Evolutionary conservation across 108 stramenopile genomes (phyloP).

Genomic region (Ochromonas danica): DNA sequence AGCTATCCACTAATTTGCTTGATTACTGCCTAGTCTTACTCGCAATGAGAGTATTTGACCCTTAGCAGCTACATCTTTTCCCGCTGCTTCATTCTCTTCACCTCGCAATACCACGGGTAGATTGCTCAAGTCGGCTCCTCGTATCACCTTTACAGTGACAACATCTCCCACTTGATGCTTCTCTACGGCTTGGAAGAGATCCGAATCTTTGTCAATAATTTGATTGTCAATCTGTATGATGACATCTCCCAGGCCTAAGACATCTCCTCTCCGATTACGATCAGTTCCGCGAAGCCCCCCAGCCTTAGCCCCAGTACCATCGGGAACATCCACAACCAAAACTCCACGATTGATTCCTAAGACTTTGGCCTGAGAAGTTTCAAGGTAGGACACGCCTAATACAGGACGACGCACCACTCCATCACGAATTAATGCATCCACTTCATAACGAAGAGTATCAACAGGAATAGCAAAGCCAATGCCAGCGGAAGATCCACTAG

Average conservation of each 20-base stretch:
- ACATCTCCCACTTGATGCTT: slow-evolving; percentile 72
- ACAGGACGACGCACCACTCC: slow-evolving; percentile 79
- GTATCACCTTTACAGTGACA: slow-evolving; percentile 69
- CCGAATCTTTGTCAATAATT: slow-evolving; percentile 73
- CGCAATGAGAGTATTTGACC: too few relatives aligned
- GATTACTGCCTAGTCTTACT: too few relatives aligned
- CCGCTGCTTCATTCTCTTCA: too few relatives aligned
- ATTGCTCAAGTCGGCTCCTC: too few relatives aligned
- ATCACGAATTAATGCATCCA: slow-evolving; percentile 70
- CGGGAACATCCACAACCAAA: slow-evolving; percentile 80
- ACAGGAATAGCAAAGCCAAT: slow-evolving; percentile 92
- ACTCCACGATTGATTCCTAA: slow-evolving; percentile 72
- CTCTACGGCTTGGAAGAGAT: slow-evolving; percentile 83
- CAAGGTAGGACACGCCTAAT: slow-evolving; percentile 79
- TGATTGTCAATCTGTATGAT: slow-evolving; percentile 72
- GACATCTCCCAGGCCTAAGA: slow-evolving; percentile 85
- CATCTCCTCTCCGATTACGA: slow-evolving; percentile 38
- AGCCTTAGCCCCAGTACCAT: slow-evolving; percentile 38
- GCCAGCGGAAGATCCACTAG: slow-evolving; percentile 73
- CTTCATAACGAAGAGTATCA: slow-evolving; percentile 69
- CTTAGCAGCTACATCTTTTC: too few relatives aligned
- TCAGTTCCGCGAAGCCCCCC: slow-evolving; percentile 41
- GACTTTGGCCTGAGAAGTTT: slow-evolving; percentile 74
- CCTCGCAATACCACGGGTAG: too few relatives aligned
- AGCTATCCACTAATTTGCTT: too few relatives aligned